Percentiles rank a stretch among this genome's conserved stretches.
Conservation (phyloP, 768 basidiomycete species). For the Cystobasidium onofrii region DNA sequence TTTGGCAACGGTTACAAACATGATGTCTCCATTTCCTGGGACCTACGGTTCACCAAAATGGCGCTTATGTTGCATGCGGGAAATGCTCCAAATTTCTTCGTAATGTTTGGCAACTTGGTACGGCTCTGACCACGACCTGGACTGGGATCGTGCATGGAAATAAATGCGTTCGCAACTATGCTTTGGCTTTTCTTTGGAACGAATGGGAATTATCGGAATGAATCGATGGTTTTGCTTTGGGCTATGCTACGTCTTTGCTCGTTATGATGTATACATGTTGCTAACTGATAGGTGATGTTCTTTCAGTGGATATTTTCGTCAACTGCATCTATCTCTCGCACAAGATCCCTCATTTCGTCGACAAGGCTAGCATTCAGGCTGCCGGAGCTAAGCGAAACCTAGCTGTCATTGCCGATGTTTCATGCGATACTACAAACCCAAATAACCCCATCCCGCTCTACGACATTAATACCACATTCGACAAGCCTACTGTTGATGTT, state of each 20-base stretch:
- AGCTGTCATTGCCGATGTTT: slow-evolving; percentile 86
- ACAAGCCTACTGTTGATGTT: slow-evolving; percentile 80
- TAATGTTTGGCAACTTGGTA: neutral
- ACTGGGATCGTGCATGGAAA: neutral
- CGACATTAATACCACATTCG: slow-evolving; percentile 86
- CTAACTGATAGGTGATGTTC: neutral
- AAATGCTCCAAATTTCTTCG: neutral
- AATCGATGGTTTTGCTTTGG: neutral
- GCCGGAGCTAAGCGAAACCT: slow-evolving; percentile 64
- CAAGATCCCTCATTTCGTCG: slow-evolving; percentile 73
- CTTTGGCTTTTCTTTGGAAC: neutral
- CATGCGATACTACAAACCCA: slow-evolving; percentile 98
- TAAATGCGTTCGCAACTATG: neutral
- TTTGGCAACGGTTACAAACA: neutral
- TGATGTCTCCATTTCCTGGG: neutral
- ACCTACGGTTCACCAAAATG: neutral
- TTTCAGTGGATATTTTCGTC: slow-evolving; percentile 81
- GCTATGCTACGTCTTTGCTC: neutral
- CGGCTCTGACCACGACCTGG: neutral
- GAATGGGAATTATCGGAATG: neutral
- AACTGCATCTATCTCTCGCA: slow-evolving; percentile 98
- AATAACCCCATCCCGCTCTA: slow-evolving; percentile 97
- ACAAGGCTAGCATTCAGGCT: slow-evolving; percentile 59
- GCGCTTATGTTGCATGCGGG: neutral
- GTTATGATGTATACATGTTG: neutral